Evolutionary conservation across 495 filamentous ascomycete species (phyloP).

Genomic region (Penicillium flavigenum): DNA sequence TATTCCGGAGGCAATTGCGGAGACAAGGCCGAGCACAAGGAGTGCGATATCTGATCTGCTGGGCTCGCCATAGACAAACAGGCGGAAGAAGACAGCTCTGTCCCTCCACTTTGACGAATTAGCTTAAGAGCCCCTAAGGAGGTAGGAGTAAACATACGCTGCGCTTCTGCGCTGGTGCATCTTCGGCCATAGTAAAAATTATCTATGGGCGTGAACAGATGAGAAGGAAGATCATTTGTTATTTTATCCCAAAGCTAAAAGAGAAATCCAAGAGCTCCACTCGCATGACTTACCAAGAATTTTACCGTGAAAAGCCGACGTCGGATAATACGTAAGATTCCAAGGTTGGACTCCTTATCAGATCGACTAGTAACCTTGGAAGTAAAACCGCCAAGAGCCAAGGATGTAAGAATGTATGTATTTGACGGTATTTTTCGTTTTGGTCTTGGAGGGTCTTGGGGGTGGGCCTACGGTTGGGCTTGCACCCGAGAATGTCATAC

Average conservation of each 20-base stretch:
- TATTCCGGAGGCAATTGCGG: constrained; percentile 59
- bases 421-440: not conserved
- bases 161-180: constrained; percentile 5
- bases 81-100: constrained; percentile 1
- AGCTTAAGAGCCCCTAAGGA: not conserved
- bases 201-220: not conserved
- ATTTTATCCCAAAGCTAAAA: not conserved
- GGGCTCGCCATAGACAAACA: constrained; percentile 9
- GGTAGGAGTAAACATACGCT: not conserved
- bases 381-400: not conserved
- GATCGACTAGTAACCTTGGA: constrained; percentile 2
- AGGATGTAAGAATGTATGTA: not conserved
- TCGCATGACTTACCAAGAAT: not conserved
- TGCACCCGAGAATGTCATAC: not conserved
- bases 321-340: constrained; percentile 1
- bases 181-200: not conserved
- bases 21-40: constrained; percentile 50
- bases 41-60: constrained; percentile 41
- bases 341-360: constrained; percentile 1
- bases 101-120: constrained; percentile 3
- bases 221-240: constrained; percentile 1
- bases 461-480: not conserved
- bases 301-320: constrained; percentile 2
- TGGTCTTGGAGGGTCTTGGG: not conserved
- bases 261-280: not conserved